Base-by-base conservation (phyloP, 2,329 filamentous ascomycete genomes). In the Blumeria graminis region DNA sequence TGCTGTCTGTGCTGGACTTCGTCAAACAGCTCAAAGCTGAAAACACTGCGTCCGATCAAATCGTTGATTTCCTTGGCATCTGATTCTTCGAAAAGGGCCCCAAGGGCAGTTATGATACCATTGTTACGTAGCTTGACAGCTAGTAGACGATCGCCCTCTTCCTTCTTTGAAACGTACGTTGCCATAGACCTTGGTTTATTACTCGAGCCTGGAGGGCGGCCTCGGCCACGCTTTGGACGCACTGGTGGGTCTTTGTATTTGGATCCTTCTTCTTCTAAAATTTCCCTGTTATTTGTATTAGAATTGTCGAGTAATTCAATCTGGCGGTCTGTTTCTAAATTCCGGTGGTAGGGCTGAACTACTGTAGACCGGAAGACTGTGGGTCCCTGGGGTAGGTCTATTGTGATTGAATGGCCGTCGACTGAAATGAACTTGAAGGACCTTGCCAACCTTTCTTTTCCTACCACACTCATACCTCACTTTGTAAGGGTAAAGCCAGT, bases 381-480 rank as follows among this genome's bases (percentile, higher is more conserved):
- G 7, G 18, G 50, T 10, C 50, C 50, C 14, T 34, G 8, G 18
- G 32, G 10, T 13, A 53, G 50, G 13, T 28, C 50, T 3, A 53
- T 8, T 32, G 32, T 53, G n/a, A 14, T n/a, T 14, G 16, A 13
- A 13, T 53, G 18, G 14, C 50, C 28, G 10, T 11, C 3, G 8
- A 53, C 16, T 32, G 50, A 18, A 53, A 53, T 11, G 11, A 53
- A 3, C 18, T 53, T 34, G 32, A 32, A 53, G 13, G 28, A 16
- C 14, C 50, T 43, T 54, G 13, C n/a, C 18, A 7, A 11, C 14
- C 32, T 45, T 56, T 54, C 6, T 55, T 38, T 54, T 58, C 54
- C 36, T 48, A 45, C 48, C 46, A 58, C n/a, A 56, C 55, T 2
- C 56, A 34, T 7, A 57, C 56, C 3, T 55, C 1, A 56, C 9